These are phyloP conservation scores for Didymella segeticola DNA, from an alignment of 2,329 filamentous ascomycete species.

Conservation along the genomic window DNA sequence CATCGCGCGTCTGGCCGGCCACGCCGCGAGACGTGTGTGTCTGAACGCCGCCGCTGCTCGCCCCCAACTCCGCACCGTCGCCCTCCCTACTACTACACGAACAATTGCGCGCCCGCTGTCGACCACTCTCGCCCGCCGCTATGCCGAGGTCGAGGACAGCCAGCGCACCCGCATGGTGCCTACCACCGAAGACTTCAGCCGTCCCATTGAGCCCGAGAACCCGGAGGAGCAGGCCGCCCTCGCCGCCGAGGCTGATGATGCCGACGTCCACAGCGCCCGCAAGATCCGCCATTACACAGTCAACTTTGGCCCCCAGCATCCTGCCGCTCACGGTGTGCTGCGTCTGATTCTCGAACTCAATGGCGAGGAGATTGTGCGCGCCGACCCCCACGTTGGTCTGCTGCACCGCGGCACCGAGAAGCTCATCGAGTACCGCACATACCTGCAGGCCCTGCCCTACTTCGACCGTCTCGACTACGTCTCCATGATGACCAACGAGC, in stretches of 20 bases:
- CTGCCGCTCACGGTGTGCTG: conserved; percentile 96
- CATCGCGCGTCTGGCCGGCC: conserved; percentile 75
- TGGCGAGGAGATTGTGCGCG: conserved; percentile 95
- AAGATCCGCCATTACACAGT: conserved; percentile 99
- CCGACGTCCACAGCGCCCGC: conserved; percentile 59
- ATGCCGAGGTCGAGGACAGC: conserved; percentile 62
- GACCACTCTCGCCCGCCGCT: conserved; percentile 66
- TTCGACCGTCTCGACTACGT: conserved; percentile 99
- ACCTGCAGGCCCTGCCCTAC: conserved; percentile 96
- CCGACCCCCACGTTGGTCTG: conserved; percentile 95
- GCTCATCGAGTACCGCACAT: conserved; percentile 99
- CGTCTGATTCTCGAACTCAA: conserved; percentile 96
- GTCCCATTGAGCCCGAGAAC: conserved; percentile 55
- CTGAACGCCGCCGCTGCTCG: conserved; percentile 62
- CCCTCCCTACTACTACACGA: conserved; percentile 49
- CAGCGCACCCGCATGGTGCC: conserved; percentile 67
- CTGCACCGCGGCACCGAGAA: conserved; percentile 98
- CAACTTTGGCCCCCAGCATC: conserved; percentile 99
- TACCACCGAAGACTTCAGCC: conserved; percentile 68
- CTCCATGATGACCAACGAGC: conserved; percentile 99
- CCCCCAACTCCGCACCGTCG: conserved; percentile 48
- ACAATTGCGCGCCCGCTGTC: conserved; percentile 69
- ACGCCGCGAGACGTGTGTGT: conserved; percentile 72
- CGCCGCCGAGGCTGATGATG: conserved; percentile 56
- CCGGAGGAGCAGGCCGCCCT: conserved; percentile 53